Evolutionary conservation across 306 rosid species (phyloP), one percentile per base, ranked within the genome.

Genomic region (Canavalia ensiformis): DNA sequence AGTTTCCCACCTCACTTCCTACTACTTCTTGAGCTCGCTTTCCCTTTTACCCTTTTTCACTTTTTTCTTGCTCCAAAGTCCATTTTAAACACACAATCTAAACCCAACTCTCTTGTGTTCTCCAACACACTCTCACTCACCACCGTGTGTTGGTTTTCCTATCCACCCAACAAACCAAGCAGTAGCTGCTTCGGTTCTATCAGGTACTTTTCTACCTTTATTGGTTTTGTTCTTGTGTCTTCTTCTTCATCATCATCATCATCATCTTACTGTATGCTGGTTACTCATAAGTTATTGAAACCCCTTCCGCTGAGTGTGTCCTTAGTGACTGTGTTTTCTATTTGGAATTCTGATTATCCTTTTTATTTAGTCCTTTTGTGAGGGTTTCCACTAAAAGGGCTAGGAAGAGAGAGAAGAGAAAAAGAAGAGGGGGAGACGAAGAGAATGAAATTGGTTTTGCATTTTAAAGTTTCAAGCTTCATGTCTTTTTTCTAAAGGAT

Each of bases 1-100:
- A 92, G 84, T 89, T 91, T 95, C 99, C 89, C 76, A 62, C 88
- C 85, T 77, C 76, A 47, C 88, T 86, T 90, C 84, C 76, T 55
- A 64, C 76, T 55, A 64, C 80, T 63, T 74, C 88, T 76, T 77
- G 28, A 29, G 44, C 71, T 52, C 54, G 6, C 87, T 80, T 86
- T 84, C 80, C 60, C 85, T 63, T 80, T 74, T 69, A 49, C 84
- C 51, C 78, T 81, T 79, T 75, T 55, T 57, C 33, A 39, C 84
- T 72, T 81, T 80, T 79, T 86, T 86, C 58, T 85, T 82, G 6
- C 73, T 82, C 6, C 60, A 67, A 44, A 33, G 67, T 85, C 90
- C 72, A 45, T 74, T 81, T 84, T 77, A 84, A 78, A 52, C 51
- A 29, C 72, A 63, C 77, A 57, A 77, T 73, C 59, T 82, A 70